These are phyloP conservation scores for Claviceps cyperi DNA, from an alignment of 2,329 filamentous ascomycete species.

Conservation along the genomic window DNA sequence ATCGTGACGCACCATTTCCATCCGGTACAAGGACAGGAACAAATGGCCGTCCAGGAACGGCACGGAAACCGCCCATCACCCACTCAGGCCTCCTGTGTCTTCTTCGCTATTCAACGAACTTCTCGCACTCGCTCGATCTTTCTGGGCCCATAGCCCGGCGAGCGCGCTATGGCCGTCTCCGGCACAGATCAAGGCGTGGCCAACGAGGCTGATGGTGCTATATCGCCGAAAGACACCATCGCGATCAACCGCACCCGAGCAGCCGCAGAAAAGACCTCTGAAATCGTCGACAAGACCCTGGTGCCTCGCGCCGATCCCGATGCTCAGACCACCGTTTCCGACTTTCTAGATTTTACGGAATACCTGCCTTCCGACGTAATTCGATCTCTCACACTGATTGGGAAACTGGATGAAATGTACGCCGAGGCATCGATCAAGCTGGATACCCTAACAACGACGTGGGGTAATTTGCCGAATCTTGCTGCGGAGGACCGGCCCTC, in stretches of 20 bases:
- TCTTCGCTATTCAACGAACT: not conserved
- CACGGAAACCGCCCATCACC: not conserved
- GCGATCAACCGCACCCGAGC: slow-evolving; percentile 14
- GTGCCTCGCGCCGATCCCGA: slow-evolving; percentile 47
- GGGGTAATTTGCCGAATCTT: slow-evolving; percentile 39
- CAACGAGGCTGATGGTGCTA: slow-evolving; percentile 10
- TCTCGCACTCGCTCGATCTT: not conserved
- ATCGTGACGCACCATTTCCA: not conserved
- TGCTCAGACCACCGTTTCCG: slow-evolving; percentile 53
- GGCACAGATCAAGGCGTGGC: slow-evolving; percentile 11
- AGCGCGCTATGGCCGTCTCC: slow-evolving; percentile 14
- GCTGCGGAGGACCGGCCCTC: slow-evolving; percentile 31
- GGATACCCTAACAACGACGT: slow-evolving; percentile 40
- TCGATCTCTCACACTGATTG: slow-evolving; percentile 50
- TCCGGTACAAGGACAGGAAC: not conserved
- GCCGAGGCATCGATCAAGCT: slow-evolving; percentile 39
- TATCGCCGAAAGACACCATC: slow-evolving; percentile 15
- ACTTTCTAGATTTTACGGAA: slow-evolving; percentile 57
- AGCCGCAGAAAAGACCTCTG: slow-evolving; percentile 13
- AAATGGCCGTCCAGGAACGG: slow-evolving; percentile 8
- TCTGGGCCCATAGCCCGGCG: not conserved
- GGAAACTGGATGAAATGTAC: slow-evolving; percentile 47
- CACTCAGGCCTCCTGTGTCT: not conserved
- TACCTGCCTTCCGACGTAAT: slow-evolving; percentile 53
- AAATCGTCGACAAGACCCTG: slow-evolving; percentile 27